Evolutionary conservation across 208 protist species (phyloP), one percentile per base, ranked within the genome.

Genomic region (Paratrypanosoma confusum): DNA sequence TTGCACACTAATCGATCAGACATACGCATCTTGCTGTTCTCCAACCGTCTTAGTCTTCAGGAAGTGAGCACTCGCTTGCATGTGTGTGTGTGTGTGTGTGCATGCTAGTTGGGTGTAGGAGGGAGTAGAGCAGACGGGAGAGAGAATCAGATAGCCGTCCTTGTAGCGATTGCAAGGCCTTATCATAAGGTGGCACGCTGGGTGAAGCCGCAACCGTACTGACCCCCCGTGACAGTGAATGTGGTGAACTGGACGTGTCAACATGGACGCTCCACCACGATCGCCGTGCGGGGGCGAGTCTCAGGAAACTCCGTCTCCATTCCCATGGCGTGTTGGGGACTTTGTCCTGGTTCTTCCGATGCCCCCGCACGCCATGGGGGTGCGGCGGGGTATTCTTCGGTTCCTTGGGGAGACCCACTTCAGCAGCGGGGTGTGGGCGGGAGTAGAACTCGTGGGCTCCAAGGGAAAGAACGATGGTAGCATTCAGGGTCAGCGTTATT

Each of bases 361-460:
- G 5, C 58, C 50, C 14, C 59, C 50, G 18, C 58, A 62, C 44
- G n/a, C n/a, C n/a, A 47, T 46, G 20, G 65, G 57, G 37, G 39
- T 31, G 17, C 69, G 75, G n/a, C 75, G 65, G 23, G 75, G 75
- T 18, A 50, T 84, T 28, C 44, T 84, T 24, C 75, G 70, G 20
- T 84, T 72, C 40, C 22, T 67, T 11, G 69, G 75, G 10, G 38
- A 48, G 3, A 72, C 68, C 1, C 57, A 76, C 38, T 84, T 84
- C 33, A 63, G 62, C 5, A 42, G 60, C 6, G 75, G 75, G 3
- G 39, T 62, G 24, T 84, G 75, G 75, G 63, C 47, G 1, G 75
- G 75, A 0, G 53, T 84, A 4, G 75, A 84, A 36, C 57, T 79
- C 8, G 56, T 84, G 27, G 66, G 61, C 22, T 41, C 43, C 39